These are phyloP conservation scores for Zea luxurians DNA, from an alignment of 176 grass and related monocot species.

Conservation along the genomic window DNA sequence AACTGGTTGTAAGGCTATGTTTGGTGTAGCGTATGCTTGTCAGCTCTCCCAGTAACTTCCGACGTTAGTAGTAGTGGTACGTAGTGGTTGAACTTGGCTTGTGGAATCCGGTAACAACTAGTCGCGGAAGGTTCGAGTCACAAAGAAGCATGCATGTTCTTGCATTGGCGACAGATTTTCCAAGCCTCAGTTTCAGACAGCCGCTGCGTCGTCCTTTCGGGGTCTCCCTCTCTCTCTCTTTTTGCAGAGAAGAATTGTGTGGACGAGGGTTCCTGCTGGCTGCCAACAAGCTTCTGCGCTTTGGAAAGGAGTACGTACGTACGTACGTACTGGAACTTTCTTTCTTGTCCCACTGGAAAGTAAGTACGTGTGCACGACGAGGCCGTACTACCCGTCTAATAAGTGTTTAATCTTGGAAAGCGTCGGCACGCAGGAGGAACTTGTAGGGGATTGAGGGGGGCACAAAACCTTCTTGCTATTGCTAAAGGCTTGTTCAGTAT, in stretches of 20 bases:
- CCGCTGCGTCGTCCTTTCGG: constrained; percentile 32
- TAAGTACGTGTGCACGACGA: too few species aligned
- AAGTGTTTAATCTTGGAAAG: too few species aligned
- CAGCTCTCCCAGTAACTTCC: constrained; percentile 38
- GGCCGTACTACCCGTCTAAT: too few species aligned
- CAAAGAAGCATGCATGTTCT: neutral
- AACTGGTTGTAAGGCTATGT: neutral
- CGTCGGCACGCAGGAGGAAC: too few species aligned
- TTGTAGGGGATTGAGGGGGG: too few species aligned
- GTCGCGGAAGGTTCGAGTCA: constrained; percentile 1
- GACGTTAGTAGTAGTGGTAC: neutral
- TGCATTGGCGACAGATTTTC: constrained; percentile 33
- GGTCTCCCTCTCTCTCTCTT: constrained; percentile 9
- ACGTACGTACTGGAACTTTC: too few species aligned
- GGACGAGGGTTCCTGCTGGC: neutral
- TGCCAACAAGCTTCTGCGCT: too few species aligned
- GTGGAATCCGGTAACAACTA: constrained; percentile 37
- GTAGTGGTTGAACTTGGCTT: constrained; percentile 9
- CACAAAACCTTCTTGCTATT: too few species aligned
- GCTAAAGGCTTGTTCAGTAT: too few species aligned
- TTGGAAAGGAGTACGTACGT: too few species aligned
- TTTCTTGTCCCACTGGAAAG: too few species aligned
- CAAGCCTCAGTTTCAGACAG: constrained; percentile 18
- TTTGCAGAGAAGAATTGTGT: neutral
- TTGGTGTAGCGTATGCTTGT: neutral